phyloP scores from a whole-genome alignment of 169 alveolate species.

The Plasmodium gallinaceum region DNA sequence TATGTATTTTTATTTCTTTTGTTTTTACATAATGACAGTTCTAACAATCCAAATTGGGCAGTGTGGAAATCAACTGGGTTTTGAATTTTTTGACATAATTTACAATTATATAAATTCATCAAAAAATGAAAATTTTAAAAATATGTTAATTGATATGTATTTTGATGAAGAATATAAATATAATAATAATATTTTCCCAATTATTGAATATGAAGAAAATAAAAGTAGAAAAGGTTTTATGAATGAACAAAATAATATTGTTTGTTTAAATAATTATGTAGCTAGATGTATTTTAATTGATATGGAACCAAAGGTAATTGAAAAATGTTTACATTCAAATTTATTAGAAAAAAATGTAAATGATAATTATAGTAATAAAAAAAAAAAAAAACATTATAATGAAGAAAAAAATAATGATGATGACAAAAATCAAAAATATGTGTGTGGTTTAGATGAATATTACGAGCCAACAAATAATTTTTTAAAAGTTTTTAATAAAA shows the following conservation, averaged over 20 bases:
- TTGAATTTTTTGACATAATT: constrained; percentile 28
- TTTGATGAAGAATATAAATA: constrained; percentile 62
- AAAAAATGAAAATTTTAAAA: constrained; percentile 39
- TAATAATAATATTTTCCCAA: constrained; percentile 46
- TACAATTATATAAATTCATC: constrained; percentile 20
- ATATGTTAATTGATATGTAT: constrained; percentile 41
- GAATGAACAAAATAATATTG: constrained; percentile 9
- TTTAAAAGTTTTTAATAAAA: constrained; percentile 24
- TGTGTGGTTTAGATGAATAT: constrained; percentile 64
- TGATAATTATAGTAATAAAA: constrained; percentile 3
- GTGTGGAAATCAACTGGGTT: constrained; percentile 70
- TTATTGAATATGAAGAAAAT: constrained; percentile 47
- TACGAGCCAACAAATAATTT: constrained; percentile 57
- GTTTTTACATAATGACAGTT: constrained; percentile 35
- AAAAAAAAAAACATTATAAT: neutral
- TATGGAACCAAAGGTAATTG: constrained; percentile 76
- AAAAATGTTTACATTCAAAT: constrained; percentile 29
- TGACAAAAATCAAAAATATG: constrained; percentile 18
- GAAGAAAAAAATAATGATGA: neutral
- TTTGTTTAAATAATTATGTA: constrained; percentile 39
- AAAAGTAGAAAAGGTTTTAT: neutral
- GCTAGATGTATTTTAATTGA: constrained; percentile 66
- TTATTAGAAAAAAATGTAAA: constrained; percentile 4
- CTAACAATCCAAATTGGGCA: constrained; percentile 64
- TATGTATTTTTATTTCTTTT: neutral